Base-by-base conservation (phyloP, 257 asterid species). In the Cordia subcordata region DNA sequence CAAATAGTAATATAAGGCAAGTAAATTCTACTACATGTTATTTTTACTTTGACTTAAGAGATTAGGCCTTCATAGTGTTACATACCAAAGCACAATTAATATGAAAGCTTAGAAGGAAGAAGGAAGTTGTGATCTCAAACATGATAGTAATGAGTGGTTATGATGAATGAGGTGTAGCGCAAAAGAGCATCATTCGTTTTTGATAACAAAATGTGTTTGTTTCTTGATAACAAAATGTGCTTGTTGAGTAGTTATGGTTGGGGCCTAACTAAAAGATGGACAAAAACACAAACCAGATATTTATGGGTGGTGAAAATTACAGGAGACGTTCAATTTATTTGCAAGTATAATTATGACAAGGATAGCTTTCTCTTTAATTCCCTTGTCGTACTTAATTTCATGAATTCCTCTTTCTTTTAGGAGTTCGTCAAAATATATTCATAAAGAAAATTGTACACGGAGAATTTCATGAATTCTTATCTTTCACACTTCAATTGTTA, bases 101-200 rank as follows among this genome's bases (percentile, higher is more conserved):
- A 8, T n/a, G 8, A 8, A 40, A 49, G 52, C 20, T 12, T n/a
- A n/a, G n/a, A n/a, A n/a, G n/a, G n/a, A n/a, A 18, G 10, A 19
- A 11, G 4, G 3, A 58, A 16, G 50, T 15, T 58, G 63, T 33
- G n/a, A n/a, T n/a, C 35, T 38, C n/a, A 14, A 20, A 35, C 9
- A 20, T 13, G 50, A 8, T 39, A 10, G 9, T 20, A 45, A 52
- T 59, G 61, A 56, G 49, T 59, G 58, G 69, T 58, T 63, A 47
- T 35, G 51, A 64, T 23, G 67, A 61, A 45, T 42, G 49, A 54
- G 27, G 40, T 18, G 68, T 1, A 56, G 63, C 61, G 40, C 22
- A 44, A n/a, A 11, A 10, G 19, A 15, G 65, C 62, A 66, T 71
- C 85, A 81, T 81, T 49, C 77, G 35, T 60, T 65, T 22, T 53